Conservation (phyloP, 1,284 basidiomycete genomes). For the Ceratobasidium sp. region DNA sequence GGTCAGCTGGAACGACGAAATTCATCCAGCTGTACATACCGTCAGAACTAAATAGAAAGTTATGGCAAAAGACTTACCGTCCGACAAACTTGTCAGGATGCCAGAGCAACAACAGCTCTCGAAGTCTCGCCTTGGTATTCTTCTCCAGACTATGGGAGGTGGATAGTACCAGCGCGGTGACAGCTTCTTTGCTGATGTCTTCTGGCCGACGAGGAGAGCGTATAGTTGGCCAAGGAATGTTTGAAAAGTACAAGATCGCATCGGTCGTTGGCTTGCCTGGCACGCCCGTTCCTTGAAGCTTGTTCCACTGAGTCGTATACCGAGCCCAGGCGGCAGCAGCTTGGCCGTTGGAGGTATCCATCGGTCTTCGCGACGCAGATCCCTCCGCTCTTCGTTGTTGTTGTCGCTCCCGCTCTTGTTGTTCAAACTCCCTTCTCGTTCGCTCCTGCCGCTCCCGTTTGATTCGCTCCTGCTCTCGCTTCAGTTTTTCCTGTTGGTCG, state of each 20-base stretch:
- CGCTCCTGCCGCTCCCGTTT: slow-evolving; percentile 27
- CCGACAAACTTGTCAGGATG: slow-evolving; percentile 42
- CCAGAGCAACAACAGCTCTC: slow-evolving; percentile 33
- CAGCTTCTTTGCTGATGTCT: slow-evolving; percentile 34
- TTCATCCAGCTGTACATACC: slow-evolving; percentile 31
- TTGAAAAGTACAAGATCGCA: slow-evolving; percentile 24
- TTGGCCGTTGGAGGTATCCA: slow-evolving; percentile 5
- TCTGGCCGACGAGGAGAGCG: slow-evolving; percentile 20
- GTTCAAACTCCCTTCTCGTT: slow-evolving; percentile 25
- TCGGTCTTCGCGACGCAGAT: background rate
- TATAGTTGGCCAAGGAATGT: slow-evolving; percentile 42
- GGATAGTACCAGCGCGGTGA: slow-evolving; percentile 21
- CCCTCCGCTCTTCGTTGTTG: slow-evolving; percentile 25
- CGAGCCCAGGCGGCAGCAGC: slow-evolving; percentile 32
- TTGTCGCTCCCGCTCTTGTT: slow-evolving; percentile 22
- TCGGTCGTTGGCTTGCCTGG: slow-evolving; percentile 14
- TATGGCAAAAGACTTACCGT: slow-evolving; percentile 11
- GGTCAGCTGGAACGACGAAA: slow-evolving; percentile 29
- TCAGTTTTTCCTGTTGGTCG: slow-evolving; percentile 20
- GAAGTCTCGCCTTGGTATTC: slow-evolving; percentile 27
- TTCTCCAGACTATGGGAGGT: slow-evolving; percentile 6
- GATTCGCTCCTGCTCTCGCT: slow-evolving; percentile 26
- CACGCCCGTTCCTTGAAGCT: slow-evolving; percentile 25
- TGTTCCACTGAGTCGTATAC: slow-evolving; percentile 29
- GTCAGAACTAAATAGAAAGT: background rate